Evolutionary conservation across 495 filamentous ascomycete species (phyloP).

Genomic region (Daldinia childiae): DNA sequence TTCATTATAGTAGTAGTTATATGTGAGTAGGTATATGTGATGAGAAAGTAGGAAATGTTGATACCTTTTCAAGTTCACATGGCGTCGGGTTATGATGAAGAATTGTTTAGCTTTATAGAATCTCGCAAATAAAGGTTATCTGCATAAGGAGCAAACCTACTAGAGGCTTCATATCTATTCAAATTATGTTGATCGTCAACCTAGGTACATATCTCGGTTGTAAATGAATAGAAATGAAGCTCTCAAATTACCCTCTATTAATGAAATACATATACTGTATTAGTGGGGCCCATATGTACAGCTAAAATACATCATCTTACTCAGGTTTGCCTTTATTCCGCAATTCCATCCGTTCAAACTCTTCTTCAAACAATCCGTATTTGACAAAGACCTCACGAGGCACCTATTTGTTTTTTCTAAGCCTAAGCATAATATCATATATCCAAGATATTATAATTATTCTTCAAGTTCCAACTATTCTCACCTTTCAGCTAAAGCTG

Average conservation of each 20-base stretch:
- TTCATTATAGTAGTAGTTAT: neutral
- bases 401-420: neutral
- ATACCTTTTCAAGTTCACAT: neutral
- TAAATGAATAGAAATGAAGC: neutral
- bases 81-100: too few species aligned
- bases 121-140: too few species aligned
- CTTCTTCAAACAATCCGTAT: neutral
- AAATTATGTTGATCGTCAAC: too few species aligned
- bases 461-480: neutral
- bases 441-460: neutral
- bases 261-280: slow-evolving; percentile 3
- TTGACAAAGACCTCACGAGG: neutral
- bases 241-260: neutral
- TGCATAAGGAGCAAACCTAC: too few species aligned
- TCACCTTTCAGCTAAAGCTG: neutral
- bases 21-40: neutral
- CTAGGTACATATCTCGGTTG: too few species aligned
- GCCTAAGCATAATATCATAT: neutral
- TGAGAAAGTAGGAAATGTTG: neutral
- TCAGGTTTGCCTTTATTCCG: neutral
- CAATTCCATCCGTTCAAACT: neutral
- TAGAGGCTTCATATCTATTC: too few species aligned
- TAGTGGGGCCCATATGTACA: neutral
- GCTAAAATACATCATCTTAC: slow-evolving; percentile 1
- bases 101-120: neutral